A percentile compares a stretch with the other conserved stretches of the same genome.
phyloP scores from a whole-genome alignment of 208 protist species.

The Acanthamoeba royreba region DNA sequence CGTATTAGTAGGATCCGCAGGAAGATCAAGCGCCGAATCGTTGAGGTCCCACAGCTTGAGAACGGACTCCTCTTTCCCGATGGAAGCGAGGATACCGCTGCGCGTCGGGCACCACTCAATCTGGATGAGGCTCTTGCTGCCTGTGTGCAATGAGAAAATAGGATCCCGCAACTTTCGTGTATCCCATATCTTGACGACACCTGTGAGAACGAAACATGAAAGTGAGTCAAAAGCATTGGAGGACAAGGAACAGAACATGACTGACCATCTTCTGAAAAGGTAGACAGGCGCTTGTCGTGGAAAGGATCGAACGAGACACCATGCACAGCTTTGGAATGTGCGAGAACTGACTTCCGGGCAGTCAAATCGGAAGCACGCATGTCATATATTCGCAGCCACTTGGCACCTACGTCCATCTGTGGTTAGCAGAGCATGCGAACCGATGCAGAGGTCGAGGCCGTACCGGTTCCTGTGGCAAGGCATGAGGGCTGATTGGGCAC shows the following conservation, averaged over 20 bases:
- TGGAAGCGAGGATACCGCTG: conserved; percentile 59
- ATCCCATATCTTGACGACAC: conserved; percentile 73
- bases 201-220: neutral
- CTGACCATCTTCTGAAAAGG: conserved; percentile 59
- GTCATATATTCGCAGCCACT: conserved; percentile 75
- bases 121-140: conserved; percentile 36
- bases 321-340: conserved; percentile 67
- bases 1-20: neutral
- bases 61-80: conserved; percentile 14
- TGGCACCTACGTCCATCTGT: conserved; percentile 12
- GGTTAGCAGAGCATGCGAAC: no score
- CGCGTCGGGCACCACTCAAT: conserved; percentile 72
- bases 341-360: conserved; percentile 43
- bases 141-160: neutral
- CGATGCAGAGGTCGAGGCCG: no score
- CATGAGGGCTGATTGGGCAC: conserved; percentile 52
- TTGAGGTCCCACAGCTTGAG: conserved; percentile 69
- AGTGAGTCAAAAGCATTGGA: neutral
- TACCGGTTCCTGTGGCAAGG: conserved; percentile 63
- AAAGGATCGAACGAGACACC: conserved; percentile 65
- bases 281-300: conserved; percentile 57
- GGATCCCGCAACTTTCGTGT: conserved; percentile 59
- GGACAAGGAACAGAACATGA: no score
- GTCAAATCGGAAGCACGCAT: conserved; percentile 51
- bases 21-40: neutral